Conservation (phyloP, 306 rosid species). For the Adenanthera pavonina region DNA sequence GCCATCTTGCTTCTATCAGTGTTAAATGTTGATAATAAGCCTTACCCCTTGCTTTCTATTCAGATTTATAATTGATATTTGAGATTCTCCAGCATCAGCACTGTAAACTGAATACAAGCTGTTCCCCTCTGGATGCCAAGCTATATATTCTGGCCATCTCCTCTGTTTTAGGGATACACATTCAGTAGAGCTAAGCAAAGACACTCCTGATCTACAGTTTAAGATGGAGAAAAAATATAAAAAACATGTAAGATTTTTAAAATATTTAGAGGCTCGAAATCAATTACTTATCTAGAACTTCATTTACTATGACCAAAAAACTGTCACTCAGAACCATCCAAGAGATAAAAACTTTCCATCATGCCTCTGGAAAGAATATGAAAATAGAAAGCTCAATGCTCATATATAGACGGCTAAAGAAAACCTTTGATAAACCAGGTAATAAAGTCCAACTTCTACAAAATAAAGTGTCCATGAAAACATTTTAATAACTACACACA, state of each 20-base stretch:
- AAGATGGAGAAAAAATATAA: conserved; percentile 24
- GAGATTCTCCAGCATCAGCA: conserved; percentile 91
- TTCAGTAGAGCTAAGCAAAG: conserved; percentile 71
- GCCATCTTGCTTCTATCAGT: conserved; percentile 36
- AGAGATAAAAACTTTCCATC: neutral
- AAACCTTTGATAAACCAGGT: neutral
- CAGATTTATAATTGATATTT: conserved; percentile 71
- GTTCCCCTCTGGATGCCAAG: conserved; percentile 92
- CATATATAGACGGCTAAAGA: neutral
- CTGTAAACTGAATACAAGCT: conserved; percentile 76
- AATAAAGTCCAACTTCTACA: neutral
- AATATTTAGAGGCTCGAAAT: conserved; percentile 23
- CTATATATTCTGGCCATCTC: conserved; percentile 96
- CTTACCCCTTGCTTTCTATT: conserved; percentile 75
- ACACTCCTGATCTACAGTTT: conserved; percentile 74
- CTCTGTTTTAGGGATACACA: conserved; percentile 73
- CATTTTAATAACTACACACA: neutral
- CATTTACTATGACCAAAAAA: conserved; percentile 13
- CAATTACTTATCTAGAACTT: conserved; percentile 7
- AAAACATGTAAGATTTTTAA: conserved; percentile 15
- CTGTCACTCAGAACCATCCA: neutral
- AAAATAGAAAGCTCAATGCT: neutral
- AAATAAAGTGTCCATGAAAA: neutral
- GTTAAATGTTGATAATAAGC: conserved; percentile 1
- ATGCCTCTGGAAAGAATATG: conserved; percentile 10